Base-by-base conservation (phyloP, 306 rosid genomes). In the Vigna unguiculata region DNA sequence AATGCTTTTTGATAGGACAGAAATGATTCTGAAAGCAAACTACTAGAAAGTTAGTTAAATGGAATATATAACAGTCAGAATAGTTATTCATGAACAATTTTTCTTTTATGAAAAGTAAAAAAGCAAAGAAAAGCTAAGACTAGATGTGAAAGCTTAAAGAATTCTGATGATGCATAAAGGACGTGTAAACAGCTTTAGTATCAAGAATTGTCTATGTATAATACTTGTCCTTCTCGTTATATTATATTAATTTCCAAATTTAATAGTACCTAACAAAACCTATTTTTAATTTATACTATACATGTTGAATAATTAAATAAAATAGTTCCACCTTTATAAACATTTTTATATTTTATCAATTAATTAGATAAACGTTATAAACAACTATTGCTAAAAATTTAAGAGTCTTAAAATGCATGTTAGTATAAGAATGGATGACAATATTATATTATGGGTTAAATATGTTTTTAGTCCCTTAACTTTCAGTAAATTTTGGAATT, bases 11-110 rank as follows among this genome's bases (percentile, higher is more conserved):
- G 68, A 81, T 19, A 41, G 68, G 77, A 81, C 78, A 69, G 24
- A 70, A 51, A 75, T 22, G 80, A 60, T 79, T 71, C 72, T 17
- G 59, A 69, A 69, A 61, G 65, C 76, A 62, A 64, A 28, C 78
- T n/a, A 68, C 69, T 52, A 55, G 75, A 68, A 34, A 55, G 62
- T 47, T 65, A 20, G 67, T 55, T 36, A 48, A 62, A 30, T 49
- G 72, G 72, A 75, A 81, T 59, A 69, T 51, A 40, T 60, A 30
- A 62, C 55, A 62, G 45, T 41, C n/a, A 52, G 45, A 76, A n/a
- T 52, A 76, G 63, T 63, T 64, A 63, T 49, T 15, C 63, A 22
- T 60, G 70, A 60, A 74, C 11, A 59, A 28, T 28, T 3, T 28
- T 30, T 59, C 30, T 14, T 1, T 55, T 0, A 0, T 4, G 3